These are phyloP conservation scores for Leccinum insolens DNA, from an alignment of 1,284 basidiomycete species.

Conservation along the genomic window DNA sequence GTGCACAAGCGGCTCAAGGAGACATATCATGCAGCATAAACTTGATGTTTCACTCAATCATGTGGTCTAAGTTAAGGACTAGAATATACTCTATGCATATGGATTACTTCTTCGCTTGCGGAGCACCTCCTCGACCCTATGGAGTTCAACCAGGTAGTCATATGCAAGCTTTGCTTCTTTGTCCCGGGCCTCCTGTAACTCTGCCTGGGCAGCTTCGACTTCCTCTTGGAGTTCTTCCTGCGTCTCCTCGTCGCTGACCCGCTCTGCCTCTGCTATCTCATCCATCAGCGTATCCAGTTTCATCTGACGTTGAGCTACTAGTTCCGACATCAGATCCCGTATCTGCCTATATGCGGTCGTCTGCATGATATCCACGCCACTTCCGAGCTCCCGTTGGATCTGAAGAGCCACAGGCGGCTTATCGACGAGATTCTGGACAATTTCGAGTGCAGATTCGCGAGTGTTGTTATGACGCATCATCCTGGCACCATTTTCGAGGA, in stretches of 20 bases:
- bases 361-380: slow-evolving; percentile 36
- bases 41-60: not conserved
- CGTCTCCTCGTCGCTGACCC: slow-evolving; percentile 33
- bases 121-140: slow-evolving; percentile 29
- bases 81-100: not conserved
- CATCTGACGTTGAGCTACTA: slow-evolving; percentile 37
- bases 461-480: slow-evolving; percentile 41
- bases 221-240: slow-evolving; percentile 32
- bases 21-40: slow-evolving; percentile 41
- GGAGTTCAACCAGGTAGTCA: slow-evolving; percentile 33
- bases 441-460: slow-evolving; percentile 33
- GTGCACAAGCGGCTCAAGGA: slow-evolving; percentile 58
- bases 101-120: slow-evolving; percentile 12
- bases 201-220: slow-evolving; percentile 23
- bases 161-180: slow-evolving; percentile 27
- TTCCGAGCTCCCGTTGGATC: slow-evolving; percentile 44
- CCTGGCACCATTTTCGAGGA: slow-evolving; percentile 41
- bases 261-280: slow-evolving; percentile 33
- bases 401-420: slow-evolving; percentile 34
- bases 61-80: not conserved
- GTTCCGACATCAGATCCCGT: slow-evolving; percentile 27
- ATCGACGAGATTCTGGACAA: slow-evolving; percentile 38
- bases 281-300: slow-evolving; percentile 34
- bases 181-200: slow-evolving; percentile 24
- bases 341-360: slow-evolving; percentile 37